phyloP scores from a whole-genome alignment of 805 yeast species.

The Candida pini region DNA sequence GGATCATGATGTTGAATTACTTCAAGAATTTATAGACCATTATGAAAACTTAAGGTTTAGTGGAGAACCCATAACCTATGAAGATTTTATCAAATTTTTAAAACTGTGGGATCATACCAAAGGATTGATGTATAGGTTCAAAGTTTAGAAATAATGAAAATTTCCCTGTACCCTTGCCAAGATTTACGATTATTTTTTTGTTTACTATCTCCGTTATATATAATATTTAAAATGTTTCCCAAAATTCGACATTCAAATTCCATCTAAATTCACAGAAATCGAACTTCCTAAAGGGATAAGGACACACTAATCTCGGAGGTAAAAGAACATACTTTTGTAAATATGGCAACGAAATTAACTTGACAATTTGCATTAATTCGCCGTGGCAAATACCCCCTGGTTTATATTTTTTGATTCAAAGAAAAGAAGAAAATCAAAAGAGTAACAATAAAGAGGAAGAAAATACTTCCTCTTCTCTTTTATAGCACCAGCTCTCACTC shows the following conservation, averaged over 20 bases:
- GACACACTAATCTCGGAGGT: constrained; percentile 60
- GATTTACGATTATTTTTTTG: no score
- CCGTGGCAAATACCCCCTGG: constrained; percentile 66
- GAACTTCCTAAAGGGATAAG: constrained; percentile 56
- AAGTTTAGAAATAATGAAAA: no score
- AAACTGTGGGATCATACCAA: constrained; percentile 28
- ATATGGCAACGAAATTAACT: constrained; percentile 64
- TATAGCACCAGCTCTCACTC: not conserved
- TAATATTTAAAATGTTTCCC: constrained; percentile 27
- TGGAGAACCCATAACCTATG: constrained; percentile 51
- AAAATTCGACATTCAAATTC: constrained; percentile 55
- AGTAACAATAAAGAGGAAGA: not conserved
- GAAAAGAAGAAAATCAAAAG: constrained; percentile 1
- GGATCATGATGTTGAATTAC: constrained; percentile 5
- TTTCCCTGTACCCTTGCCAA: no score
- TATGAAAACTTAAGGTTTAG: constrained; percentile 71
- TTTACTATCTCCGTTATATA: no score
- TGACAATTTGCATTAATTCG: constrained; percentile 55
- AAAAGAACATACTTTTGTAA: constrained; percentile 29
- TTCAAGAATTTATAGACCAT: constrained; percentile 35
- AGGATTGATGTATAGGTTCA: constrained; percentile 10
- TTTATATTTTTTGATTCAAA: constrained; percentile 47
- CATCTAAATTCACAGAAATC: constrained; percentile 44
- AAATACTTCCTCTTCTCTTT: not conserved
- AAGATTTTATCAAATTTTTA: constrained; percentile 58